Percentiles rank a stretch among this genome's conserved stretches.
Evolutionary conservation across 495 filamentous ascomycete species (phyloP).

Genomic region (Penicillium angulare): DNA sequence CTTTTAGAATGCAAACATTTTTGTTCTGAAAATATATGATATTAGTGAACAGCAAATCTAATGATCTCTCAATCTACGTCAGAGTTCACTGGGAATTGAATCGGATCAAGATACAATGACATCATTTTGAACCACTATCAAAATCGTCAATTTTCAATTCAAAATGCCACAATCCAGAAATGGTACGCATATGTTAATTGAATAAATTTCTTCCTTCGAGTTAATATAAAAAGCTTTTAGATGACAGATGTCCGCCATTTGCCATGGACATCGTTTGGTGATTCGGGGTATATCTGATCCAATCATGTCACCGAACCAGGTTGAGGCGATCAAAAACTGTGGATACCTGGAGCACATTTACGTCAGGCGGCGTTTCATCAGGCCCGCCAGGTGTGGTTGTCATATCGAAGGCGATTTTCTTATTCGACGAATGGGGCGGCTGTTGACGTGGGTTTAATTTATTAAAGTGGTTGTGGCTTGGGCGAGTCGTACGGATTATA

Average conservation of each 20-base stretch:
- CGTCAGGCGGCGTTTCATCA: slow-evolving; percentile 10
- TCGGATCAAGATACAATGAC: neutral
- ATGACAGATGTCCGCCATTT: neutral
- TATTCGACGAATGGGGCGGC: neutral
- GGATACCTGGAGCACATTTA: slow-evolving; percentile 7
- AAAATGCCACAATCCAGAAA: no score
- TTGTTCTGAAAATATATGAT: neutral
- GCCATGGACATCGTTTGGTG: neutral
- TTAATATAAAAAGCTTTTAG: neutral
- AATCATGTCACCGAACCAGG: slow-evolving; percentile 1
- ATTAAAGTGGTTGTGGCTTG: slow-evolving; percentile 19
- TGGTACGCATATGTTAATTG: neutral
- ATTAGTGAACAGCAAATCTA: neutral
- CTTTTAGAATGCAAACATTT: no score
- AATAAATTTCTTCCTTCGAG: neutral
- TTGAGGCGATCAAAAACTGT: neutral
- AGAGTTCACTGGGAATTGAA: no score
- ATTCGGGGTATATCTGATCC: slow-evolving; percentile 13
- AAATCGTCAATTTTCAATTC: no score
- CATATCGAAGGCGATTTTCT: neutral
- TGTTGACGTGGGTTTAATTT: neutral
- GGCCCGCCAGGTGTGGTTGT: neutral
- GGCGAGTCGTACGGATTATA: slow-evolving; percentile 20
- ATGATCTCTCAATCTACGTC: neutral
- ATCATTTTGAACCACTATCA: neutral